Conservation (phyloP, 352 stramenopile species). For the Aphanomyces euteiches region DNA sequence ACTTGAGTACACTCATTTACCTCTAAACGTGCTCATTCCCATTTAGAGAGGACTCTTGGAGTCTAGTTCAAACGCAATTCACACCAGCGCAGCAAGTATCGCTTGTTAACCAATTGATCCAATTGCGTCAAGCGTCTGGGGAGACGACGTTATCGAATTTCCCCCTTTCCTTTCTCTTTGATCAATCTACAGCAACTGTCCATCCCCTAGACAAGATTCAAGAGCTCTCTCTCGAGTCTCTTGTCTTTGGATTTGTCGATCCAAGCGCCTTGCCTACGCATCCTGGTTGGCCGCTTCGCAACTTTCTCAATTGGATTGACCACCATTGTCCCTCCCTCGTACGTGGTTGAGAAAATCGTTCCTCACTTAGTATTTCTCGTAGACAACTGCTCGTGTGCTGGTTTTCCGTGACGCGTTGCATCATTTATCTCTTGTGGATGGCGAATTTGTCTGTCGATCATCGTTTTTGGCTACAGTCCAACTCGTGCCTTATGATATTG, state of each 20-base stretch:
- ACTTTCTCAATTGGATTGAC: slow-evolving; percentile 71
- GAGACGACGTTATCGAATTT: slow-evolving; percentile 36
- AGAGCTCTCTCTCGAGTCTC: slow-evolving; percentile 29
- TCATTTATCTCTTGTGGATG: neutral
- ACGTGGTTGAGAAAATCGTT: neutral
- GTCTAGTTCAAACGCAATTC: slow-evolving; percentile 28
- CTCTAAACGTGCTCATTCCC: neutral
- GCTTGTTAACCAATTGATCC: slow-evolving; percentile 43
- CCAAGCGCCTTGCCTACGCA: slow-evolving; percentile 68
- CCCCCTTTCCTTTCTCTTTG: slow-evolving; percentile 69
- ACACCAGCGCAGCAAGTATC: slow-evolving; percentile 41
- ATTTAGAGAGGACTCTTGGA: neutral
- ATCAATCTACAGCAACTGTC: slow-evolving; percentile 30
- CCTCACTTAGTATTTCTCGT: neutral
- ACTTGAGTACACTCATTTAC: slow-evolving; percentile 31
- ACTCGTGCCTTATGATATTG: neutral
- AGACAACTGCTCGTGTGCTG: slow-evolving; percentile 1
- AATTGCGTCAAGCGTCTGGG: slow-evolving; percentile 35
- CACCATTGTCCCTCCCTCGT: slow-evolving; percentile 33
- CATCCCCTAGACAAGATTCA: neutral
- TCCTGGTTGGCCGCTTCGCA: slow-evolving; percentile 86
- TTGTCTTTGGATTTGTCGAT: slow-evolving; percentile 86
- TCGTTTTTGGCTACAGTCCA: slow-evolving; percentile 48
- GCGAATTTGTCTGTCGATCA: neutral
- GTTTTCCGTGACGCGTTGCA: slow-evolving; percentile 38